Evolutionary conservation across 176 grass and related monocot species (phyloP).

Genomic region (Carex kokanica): DNA sequence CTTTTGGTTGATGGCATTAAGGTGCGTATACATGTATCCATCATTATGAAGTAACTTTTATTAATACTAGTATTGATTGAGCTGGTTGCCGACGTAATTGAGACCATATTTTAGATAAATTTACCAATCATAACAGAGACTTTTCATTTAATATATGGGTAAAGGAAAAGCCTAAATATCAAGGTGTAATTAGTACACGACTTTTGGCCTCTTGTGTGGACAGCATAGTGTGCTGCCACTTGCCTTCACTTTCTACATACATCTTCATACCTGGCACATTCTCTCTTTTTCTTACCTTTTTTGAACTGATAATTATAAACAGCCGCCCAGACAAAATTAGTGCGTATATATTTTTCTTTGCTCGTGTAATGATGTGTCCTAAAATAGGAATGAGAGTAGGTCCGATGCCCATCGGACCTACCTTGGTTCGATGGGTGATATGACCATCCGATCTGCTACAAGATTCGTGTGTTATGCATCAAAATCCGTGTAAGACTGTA

Average conservation of each 20-base stretch:
- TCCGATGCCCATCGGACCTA: too few relatives aligned
- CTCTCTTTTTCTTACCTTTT: not conserved
- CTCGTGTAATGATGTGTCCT: not conserved
- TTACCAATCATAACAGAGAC: slow-evolving; percentile 7
- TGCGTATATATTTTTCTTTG: not conserved
- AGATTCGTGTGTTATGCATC: too few relatives aligned
- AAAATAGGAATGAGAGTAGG: too few relatives aligned
- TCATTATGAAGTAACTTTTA: not conserved
- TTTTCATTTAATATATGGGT: slow-evolving; percentile 1
- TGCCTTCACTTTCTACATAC: slow-evolving; percentile 24
- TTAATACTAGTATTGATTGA: not conserved
- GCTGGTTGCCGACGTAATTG: slow-evolving; percentile 3
- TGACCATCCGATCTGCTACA: too few relatives aligned
- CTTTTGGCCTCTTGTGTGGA: not conserved
- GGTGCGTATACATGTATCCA: slow-evolving; percentile 19
- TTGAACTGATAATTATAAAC: not conserved
- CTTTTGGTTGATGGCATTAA: not conserved
- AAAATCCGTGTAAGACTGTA: too few relatives aligned
- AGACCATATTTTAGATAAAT: slow-evolving; percentile 2
- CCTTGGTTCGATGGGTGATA: too few relatives aligned
- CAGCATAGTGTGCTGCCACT: slow-evolving; percentile 13
- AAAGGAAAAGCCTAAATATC: slow-evolving; percentile 6
- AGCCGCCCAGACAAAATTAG: not conserved
- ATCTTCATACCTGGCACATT: slow-evolving; percentile 5
- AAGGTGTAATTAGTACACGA: slow-evolving; percentile 5